A percentile compares a stretch with the other conserved stretches of the same genome.
phyloP scores from a whole-genome alignment of 768 basidiomycete genomes.

The Rhizopogon roseolus region DNA sequence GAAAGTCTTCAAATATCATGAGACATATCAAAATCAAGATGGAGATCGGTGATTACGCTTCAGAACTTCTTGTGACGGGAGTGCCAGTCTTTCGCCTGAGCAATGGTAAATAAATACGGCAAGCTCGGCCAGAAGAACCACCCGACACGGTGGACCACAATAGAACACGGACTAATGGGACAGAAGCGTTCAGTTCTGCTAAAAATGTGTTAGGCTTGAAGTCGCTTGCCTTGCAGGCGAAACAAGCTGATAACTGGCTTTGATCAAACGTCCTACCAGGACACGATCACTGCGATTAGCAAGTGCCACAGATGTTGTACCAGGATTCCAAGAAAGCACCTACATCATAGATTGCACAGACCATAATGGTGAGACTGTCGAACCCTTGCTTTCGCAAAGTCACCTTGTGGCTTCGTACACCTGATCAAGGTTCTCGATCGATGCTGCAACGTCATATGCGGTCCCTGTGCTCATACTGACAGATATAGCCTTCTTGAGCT shows the following conservation, averaged over 20 bases:
- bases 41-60: not conserved
- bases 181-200: not conserved
- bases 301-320: conserved; percentile 1
- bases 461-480: conserved; percentile 20
- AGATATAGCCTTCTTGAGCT: conserved; percentile 26
- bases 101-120: not conserved
- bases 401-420: conserved; percentile 30
- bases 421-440: conserved; percentile 33
- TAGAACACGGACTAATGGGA: conserved; percentile 16
- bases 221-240: conserved; percentile 20
- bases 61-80: conserved; percentile 25
- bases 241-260: conserved; percentile 19
- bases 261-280: conserved; percentile 12
- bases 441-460: conserved; percentile 29
- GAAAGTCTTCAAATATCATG: not conserved
- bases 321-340: not conserved
- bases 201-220: not conserved
- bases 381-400: conserved; percentile 26
- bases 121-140: not conserved
- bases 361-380: conserved; percentile 19
- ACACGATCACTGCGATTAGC: conserved; percentile 15
- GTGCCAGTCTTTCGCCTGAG: conserved; percentile 23
- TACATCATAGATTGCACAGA: conserved; percentile 25
- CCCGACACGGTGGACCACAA: conserved; percentile 23
- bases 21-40: not conserved